A percentile compares a stretch with the other conserved stretches of the same genome.
Evolutionary conservation across 345 rosid species (phyloP).

Genomic region (Eucalyptus curtisii): DNA sequence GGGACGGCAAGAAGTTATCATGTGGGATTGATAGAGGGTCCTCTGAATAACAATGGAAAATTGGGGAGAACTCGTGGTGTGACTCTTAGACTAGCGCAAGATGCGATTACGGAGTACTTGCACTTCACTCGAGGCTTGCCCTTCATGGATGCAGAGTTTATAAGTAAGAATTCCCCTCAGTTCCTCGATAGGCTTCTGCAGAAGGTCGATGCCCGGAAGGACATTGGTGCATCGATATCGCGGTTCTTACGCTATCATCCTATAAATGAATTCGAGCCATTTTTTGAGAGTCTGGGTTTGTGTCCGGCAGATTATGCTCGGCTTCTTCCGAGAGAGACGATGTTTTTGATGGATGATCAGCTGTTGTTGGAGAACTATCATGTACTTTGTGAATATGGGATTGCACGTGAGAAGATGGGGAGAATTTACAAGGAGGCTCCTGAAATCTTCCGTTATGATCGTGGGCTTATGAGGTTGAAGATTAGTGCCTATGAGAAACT

Average conservation of each 20-base stretch:
- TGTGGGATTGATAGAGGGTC: background rate
- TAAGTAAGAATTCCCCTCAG: conserved; percentile 53
- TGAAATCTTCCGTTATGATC: conserved; percentile 35
- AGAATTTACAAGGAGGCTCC: conserved; percentile 39
- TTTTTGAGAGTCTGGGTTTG: conserved; percentile 76
- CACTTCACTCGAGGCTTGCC: conserved; percentile 44
- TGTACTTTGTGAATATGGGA: conserved; percentile 50
- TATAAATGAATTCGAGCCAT: conserved; percentile 83
- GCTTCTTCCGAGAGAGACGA: conserved; percentile 32
- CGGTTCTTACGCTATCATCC: conserved; percentile 63
- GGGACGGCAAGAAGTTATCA: conserved; percentile 1
- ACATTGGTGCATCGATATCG: conserved; percentile 14
- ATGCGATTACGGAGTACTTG: conserved; percentile 62
- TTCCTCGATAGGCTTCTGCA: conserved; percentile 26
- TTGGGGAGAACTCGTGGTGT: conserved; percentile 4
- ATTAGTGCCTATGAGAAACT: conserved; percentile 47
- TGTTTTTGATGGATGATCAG: conserved; percentile 56
- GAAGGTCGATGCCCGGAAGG: conserved; percentile 14
- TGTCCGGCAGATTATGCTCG: conserved; percentile 22
- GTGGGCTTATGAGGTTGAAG: conserved; percentile 35
- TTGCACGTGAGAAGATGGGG: conserved; percentile 51
- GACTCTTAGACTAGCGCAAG: conserved; percentile 35
- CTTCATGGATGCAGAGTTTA: conserved; percentile 53
- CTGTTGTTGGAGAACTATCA: conserved; percentile 50
- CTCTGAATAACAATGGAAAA: background rate